Evolutionary conservation across 495 filamentous ascomycete species (phyloP).

Genomic region (Talaromyces nanjingensis): DNA sequence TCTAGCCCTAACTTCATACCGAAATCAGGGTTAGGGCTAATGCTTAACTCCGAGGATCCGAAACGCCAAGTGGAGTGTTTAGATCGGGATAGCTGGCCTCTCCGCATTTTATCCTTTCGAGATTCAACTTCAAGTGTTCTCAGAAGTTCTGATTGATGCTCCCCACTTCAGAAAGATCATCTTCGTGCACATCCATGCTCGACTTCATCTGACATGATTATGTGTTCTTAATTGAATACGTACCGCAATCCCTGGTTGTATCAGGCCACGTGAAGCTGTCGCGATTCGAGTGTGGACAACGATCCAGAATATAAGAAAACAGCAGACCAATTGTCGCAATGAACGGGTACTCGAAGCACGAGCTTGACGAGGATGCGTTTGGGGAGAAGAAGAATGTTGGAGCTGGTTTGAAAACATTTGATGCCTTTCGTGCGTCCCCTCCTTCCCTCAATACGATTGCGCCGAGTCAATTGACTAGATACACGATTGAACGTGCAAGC

Average conservation of each 20-base stretch:
- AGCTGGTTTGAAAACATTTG: slow-evolving; percentile 70
- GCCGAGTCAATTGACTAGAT: background rate
- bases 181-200: background rate
- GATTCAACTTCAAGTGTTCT: background rate
- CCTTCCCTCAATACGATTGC: background rate
- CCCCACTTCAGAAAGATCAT: background rate
- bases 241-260: background rate
- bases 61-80: slow-evolving; percentile 1
- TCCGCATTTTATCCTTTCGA: slow-evolving; percentile 3
- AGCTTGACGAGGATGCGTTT: slow-evolving; percentile 71
- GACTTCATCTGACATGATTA: background rate
- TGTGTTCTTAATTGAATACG: slow-evolving; percentile 9
- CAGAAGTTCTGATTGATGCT: background rate
- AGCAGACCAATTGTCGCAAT: slow-evolving; percentile 30
- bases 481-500: background rate
- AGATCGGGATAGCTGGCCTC: slow-evolving; percentile 8
- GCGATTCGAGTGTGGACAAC: background rate
- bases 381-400: slow-evolving; percentile 60
- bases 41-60: background rate
- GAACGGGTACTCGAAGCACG: slow-evolving; percentile 65
- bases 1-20: no score
- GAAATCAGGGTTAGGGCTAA: no score
- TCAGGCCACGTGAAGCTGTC: background rate
- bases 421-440: slow-evolving; percentile 82
- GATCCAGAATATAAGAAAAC: background rate